Base-by-base conservation (phyloP, 352 stramenopile genomes). In the Pythium myriotylum region DNA sequence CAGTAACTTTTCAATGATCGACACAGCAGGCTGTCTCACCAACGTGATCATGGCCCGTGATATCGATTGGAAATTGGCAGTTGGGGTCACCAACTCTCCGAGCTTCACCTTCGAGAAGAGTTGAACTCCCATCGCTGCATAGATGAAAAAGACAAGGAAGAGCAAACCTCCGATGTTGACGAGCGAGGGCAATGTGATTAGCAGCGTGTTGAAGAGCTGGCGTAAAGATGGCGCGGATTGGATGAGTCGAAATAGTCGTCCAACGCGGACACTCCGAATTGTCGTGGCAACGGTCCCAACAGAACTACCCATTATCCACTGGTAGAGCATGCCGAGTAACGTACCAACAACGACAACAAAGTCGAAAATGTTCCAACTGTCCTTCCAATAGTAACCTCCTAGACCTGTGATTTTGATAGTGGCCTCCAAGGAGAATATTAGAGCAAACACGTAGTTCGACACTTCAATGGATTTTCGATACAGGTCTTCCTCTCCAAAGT, bases 141-240 rank as follows among this genome's bases (percentile, higher is more conserved):
- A 97, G 62, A 98, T 96, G 64, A 97, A 97, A 60, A 97, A 92
- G 3, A 98, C 60, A 3, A 98, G 62, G n/a, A 95, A 86, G 9
- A 98, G 66, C 4, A 98, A 65, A 9, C 74, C 77, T 8, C 79
- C 88, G 33, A 98, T 95, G 67, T 96, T 97, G n/a, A 78, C 79
- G 23, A 96, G 83, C 2, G 80, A 89, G 23, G 91, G 92, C 37
- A 98, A 50, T 17, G 86, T 91, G 20, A 84, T 77, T 10, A 97
- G 35, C 29, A 98, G 76, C 6, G 92, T 97, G 54, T 96, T 93
- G 61, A 97, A 90, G n/a, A 97, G 70, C 58, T 94, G 81, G 2
- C 84, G 78, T 24, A 98, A 72, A 0, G 75, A 84, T 51, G 91
- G 80, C 23, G 81, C 77, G 4, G 81, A 73, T 42, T 91, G 79